A percentile compares a stretch with the other conserved stretches of the same genome.
Conservation (phyloP, 23 red algal genomes). For the Cyanidioschyzon merolae region DNA sequence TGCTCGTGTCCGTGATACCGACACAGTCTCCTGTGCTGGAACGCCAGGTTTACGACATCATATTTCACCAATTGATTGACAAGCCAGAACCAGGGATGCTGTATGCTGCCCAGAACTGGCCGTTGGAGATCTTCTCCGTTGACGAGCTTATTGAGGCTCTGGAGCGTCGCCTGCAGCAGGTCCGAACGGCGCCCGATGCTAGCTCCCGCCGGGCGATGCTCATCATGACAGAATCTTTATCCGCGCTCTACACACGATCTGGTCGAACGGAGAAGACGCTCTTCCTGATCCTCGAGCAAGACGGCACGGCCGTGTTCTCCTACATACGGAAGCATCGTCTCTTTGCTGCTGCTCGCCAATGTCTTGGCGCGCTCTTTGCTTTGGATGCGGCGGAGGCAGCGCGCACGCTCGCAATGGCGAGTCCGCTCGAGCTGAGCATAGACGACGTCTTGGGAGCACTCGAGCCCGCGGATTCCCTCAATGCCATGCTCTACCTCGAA, state of each 20-base stretch:
- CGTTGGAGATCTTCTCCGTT: constrained; percentile 12
- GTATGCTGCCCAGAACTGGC: background rate
- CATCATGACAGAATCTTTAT: background rate
- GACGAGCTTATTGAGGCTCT: background rate
- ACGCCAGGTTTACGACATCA: background rate
- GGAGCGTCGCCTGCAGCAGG: background rate
- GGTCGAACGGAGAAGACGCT: background rate
- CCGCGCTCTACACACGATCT: constrained; percentile 1
- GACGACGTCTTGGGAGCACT: background rate
- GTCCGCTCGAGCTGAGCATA: background rate
- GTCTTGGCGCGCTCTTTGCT: background rate
- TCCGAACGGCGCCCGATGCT: background rate
- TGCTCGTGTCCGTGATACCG: background rate
- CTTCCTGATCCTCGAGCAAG: background rate
- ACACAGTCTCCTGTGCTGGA: background rate
- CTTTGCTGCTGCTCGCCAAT: background rate
- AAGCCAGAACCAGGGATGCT: background rate
- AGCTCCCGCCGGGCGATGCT: background rate
- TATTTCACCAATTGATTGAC: background rate
- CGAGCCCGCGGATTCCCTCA: background rate
- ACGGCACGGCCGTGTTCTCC: background rate
- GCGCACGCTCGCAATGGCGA: background rate
- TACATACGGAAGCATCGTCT: background rate
- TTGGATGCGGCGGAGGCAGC: background rate
- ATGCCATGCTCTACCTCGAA: constrained; percentile 13